Evolutionary conservation across 1,284 basidiomycete species (phyloP), one percentile per base, ranked within the genome.

Genomic region (Fomitopsis schrenkii): DNA sequence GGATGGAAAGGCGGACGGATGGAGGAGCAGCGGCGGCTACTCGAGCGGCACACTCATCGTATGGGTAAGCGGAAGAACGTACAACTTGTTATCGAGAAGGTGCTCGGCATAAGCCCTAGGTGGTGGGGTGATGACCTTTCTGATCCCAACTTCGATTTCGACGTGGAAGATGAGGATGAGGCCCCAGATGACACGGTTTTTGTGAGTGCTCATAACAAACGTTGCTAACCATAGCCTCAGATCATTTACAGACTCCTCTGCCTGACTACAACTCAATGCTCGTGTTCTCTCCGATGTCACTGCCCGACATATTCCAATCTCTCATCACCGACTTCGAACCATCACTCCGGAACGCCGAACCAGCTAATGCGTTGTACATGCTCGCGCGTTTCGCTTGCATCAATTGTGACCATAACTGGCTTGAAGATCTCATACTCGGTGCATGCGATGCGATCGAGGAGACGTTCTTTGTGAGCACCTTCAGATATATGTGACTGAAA

Each of bases 401-500:
- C 59, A 88, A 86, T 17, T 95, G 94, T 69, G 93, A 95, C 74
- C 88, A 91, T 67, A 84, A 83, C 5, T 95, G 95, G 90, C 79
- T 98, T 28, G 96, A 98, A 74, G 95, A 97, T 71, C 80, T 99
- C 53, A 83, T 98, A 58, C 85, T 95, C 44, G 91, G 93, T 14
- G 93, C 94, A 0, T 91, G 96, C 35, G 95, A 98, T 72, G 81
- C 88, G 40, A 96, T 99, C 52, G 96, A 99, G 75, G 91, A 93
- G 58, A 86, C 85, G 17, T 91, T 97, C 65, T 97, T 96, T 73
- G 94, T 96, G 73, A 79, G 93, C 79, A 4, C 30, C 35, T 60
- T n/a, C 55, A 50, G 59, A 46, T 12, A 28, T 14, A 15, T n/a
- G 5, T 36, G n/a, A 17, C 57, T 38, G 56, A 55, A 61, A 45